Percentiles rank a stretch among this genome's conserved stretches.
phyloP scores from a whole-genome alignment of 257 asterid species.

The Solanum sitiens region DNA sequence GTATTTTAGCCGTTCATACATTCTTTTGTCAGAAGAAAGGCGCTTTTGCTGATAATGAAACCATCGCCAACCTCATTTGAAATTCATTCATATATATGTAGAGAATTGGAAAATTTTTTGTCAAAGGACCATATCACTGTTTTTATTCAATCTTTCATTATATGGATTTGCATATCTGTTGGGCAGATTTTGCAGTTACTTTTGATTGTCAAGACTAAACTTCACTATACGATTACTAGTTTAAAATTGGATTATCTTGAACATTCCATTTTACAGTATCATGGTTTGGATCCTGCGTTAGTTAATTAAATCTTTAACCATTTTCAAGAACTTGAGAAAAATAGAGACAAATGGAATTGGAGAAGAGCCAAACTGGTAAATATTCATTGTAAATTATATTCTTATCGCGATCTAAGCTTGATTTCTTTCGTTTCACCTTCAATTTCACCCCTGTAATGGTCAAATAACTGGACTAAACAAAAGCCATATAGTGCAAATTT shows the following conservation, averaged over 20 bases:
- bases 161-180: no score
- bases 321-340: no score
- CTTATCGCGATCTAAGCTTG: neutral
- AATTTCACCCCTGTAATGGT: neutral
- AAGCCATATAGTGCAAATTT: neutral
- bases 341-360: no score
- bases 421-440: neutral
- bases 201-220: neutral
- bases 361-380: no score
- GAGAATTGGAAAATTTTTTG: neutral
- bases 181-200: neutral
- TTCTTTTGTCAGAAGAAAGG: neutral
- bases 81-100: neutral
- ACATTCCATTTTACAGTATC: neutral
- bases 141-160: neutral
- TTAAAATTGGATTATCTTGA: neutral
- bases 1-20: neutral
- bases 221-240: neutral
- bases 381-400: no score
- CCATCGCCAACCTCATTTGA: neutral
- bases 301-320: no score
- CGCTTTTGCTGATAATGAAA: neutral
- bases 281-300: no score
- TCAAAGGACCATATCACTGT: neutral
- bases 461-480: neutral